Evolutionary conservation across 2,329 filamentous ascomycete species (phyloP).

Genomic region (Exophiala spinifera): DNA sequence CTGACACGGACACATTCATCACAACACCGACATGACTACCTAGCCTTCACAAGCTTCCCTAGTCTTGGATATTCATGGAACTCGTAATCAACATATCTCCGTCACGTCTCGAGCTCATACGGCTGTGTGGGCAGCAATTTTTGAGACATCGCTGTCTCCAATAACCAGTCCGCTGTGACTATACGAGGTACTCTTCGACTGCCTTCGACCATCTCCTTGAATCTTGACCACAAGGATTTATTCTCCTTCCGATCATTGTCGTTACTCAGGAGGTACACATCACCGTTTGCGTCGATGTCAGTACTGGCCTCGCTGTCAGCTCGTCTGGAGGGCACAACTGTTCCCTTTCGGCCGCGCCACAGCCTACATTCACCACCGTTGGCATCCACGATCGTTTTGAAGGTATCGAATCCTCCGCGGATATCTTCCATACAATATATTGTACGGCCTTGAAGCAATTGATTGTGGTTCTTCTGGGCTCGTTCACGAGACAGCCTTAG

Average conservation of each 20-base stretch:
- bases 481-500: conserved; percentile 66
- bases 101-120: conserved; percentile 44
- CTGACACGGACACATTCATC: conserved; percentile 45
- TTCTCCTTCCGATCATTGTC: conserved; percentile 64
- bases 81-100: not conserved
- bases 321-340: conserved; percentile 59
- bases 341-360: conserved; percentile 71
- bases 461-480: conserved; percentile 72
- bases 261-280: conserved; percentile 79
- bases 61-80: not conserved
- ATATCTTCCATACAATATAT: conserved; percentile 83
- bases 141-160: conserved; percentile 87
- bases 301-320: conserved; percentile 34
- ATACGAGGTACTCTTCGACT: conserved; percentile 78
- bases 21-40: conserved; percentile 1
- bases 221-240: conserved; percentile 72
- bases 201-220: conserved; percentile 72
- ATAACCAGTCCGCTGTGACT: conserved; percentile 82
- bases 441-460: conserved; percentile 69
- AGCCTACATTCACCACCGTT: conserved; percentile 82
- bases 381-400: conserved; percentile 77
- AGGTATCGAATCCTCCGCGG: conserved; percentile 77
- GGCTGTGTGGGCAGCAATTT: conserved; percentile 65
- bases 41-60: conserved; percentile 3
- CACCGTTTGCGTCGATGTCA: conserved; percentile 58